These are phyloP conservation scores for Candida verbasci DNA, from an alignment of 805 yeast species.

Conservation along the genomic window DNA sequence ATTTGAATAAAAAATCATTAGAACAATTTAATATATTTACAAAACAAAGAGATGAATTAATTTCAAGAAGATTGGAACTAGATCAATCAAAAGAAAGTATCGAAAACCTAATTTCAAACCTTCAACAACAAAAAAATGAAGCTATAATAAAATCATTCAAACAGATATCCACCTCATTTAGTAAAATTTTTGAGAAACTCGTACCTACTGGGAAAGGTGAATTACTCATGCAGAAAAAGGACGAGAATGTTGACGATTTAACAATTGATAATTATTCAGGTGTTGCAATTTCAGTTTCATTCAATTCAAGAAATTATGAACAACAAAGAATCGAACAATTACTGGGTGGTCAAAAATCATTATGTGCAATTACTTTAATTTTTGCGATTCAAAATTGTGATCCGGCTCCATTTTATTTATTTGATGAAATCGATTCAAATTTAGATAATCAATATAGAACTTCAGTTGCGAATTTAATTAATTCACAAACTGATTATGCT, in stretches of 20 bases:
- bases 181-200: conserved; percentile 68
- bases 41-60: conserved; percentile 64
- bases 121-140: conserved; percentile 74
- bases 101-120: conserved; percentile 59
- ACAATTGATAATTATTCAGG: conserved; percentile 64
- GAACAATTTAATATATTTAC: conserved; percentile 77
- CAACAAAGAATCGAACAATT: conserved; percentile 85
- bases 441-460: conserved; percentile 88
- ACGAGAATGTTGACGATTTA: conserved; percentile 13
- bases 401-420: conserved; percentile 94
- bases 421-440: conserved; percentile 96
- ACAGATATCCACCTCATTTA: conserved; percentile 69
- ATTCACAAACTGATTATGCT: conserved; percentile 59
- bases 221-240: conserved; percentile 56
- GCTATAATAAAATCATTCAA: conserved; percentile 78
- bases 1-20: conserved; percentile 84
- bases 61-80: conserved; percentile 62
- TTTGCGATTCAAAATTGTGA: conserved; percentile 92
- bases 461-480: conserved; percentile 75
- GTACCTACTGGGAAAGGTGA: conserved; percentile 83
- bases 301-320: conserved; percentile 80
- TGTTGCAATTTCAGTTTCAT: conserved; percentile 81
- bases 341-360: conserved; percentile 94
- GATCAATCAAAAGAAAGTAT: conserved; percentile 69
- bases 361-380: conserved; percentile 93